Conservation (phyloP, 352 stramenopile species). For the Pythium myriotylum region DNA sequence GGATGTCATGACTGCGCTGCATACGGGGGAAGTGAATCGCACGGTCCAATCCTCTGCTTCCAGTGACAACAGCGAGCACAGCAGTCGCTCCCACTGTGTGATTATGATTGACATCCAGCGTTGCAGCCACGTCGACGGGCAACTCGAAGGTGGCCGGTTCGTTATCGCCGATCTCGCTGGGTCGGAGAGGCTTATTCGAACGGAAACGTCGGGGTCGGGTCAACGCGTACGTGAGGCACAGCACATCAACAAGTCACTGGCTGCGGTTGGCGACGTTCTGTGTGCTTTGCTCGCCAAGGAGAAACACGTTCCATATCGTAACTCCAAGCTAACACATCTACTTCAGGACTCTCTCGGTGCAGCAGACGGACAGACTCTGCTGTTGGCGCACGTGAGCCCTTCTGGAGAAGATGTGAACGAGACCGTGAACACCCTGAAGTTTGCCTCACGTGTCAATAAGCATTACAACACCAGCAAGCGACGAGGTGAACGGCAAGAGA, state of each 20-base stretch:
- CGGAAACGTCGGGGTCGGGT: conserved; percentile 32
- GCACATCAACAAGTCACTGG: conserved; percentile 83
- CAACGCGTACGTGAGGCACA: conserved; percentile 63
- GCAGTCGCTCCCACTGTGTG: conserved; percentile 61
- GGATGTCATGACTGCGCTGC: conserved; percentile 44
- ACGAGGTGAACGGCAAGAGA: conserved; percentile 62
- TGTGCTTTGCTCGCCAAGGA: conserved; percentile 69
- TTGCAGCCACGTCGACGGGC: conserved; percentile 45
- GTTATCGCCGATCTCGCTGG: conserved; percentile 80
- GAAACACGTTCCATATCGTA: conserved; percentile 83
- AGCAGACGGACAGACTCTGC: conserved; percentile 43
- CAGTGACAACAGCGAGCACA: conserved; percentile 41
- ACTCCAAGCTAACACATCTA: conserved; percentile 86
- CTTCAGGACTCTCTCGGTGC: conserved; percentile 73
- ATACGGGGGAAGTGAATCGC: conserved; percentile 39
- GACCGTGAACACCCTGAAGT: conserved; percentile 81
- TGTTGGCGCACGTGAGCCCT: conserved; percentile 72
- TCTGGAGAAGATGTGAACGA: conserved; percentile 53
- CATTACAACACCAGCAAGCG: conserved; percentile 40
- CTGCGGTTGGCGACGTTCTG: conserved; percentile 74
- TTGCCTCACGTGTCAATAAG: conserved; percentile 61
- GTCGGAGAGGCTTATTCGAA: conserved; percentile 68
- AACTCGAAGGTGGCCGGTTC: conserved; percentile 46
- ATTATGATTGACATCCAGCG: conserved; percentile 59
- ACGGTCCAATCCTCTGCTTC: conserved; percentile 18